These are phyloP conservation scores for Torulaspora indica DNA, from an alignment of 805 yeast species.

Conservation along the genomic window DNA sequence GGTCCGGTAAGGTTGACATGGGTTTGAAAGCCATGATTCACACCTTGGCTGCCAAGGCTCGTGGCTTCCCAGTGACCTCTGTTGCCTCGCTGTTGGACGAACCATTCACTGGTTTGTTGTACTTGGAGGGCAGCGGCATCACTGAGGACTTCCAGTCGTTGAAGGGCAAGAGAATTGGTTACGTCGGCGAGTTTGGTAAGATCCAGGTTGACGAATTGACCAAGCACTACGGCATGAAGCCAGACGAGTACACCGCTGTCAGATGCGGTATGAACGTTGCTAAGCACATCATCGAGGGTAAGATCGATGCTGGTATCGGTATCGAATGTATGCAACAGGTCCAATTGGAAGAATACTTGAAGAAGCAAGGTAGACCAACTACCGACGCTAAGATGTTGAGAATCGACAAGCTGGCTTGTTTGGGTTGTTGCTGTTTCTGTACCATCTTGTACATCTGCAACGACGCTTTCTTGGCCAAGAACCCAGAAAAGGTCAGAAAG, in stretches of 20 bases:
- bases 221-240: constrained; percentile 52
- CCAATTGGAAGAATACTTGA: constrained; percentile 49
- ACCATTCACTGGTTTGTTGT: constrained; percentile 54
- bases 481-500: constrained; percentile 44
- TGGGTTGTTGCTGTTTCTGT: constrained; percentile 58
- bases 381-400: constrained; percentile 52
- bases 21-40: constrained; percentile 59
- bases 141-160: constrained; percentile 48
- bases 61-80: constrained; percentile 54
- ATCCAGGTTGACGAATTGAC: constrained; percentile 54
- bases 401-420: constrained; percentile 51
- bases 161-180: constrained; percentile 51
- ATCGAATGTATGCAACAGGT: constrained; percentile 58
- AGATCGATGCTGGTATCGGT: constrained; percentile 55
- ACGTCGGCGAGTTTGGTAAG: constrained; percentile 57
- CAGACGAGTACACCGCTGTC: constrained; percentile 52
- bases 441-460: constrained; percentile 51
- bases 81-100: constrained; percentile 53
- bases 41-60: constrained; percentile 55
- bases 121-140: constrained; percentile 48
- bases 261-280: constrained; percentile 60
- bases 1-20: constrained; percentile 54
- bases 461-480: constrained; percentile 44
- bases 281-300: constrained; percentile 50
- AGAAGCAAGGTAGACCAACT: constrained; percentile 41